Evolutionary conservation across 768 basidiomycete species (phyloP), one percentile per base, ranked within the genome.

Genomic region (Grammothele lineata): DNA sequence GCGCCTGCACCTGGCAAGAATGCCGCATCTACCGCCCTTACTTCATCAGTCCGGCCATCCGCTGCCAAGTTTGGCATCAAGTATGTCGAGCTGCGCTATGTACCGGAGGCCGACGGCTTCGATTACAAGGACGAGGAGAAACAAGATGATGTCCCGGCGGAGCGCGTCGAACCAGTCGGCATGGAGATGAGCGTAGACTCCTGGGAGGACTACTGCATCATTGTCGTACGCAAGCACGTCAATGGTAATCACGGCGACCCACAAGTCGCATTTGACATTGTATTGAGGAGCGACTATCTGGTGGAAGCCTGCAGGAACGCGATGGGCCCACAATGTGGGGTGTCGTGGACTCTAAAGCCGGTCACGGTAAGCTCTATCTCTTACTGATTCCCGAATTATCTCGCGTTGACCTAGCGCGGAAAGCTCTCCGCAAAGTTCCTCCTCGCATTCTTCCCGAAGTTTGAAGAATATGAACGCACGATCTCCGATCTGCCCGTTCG

Each of bases 141-240:
- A 49, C 69, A 78, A 1, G 27, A 14, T 14, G 77, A 75, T 50
- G 71, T 79, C 33, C 11, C 34, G 2, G 43, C 43, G 12, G 66
- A 67, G 0, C 23, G 24, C 5, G 33, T 40, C 12, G 34, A 44
- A 22, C n/a, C 43, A 15, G 21, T 36, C 22, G 23, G 43, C 15
- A 25, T 15, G 6, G n/a, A 24, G 12, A 17, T 15, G 33, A 64
- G 61, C 19, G 75, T 75, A 45, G 80, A 81, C 48, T 66, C 67
- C 3, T 81, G 78, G 80, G 76, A 75, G 57, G 72, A 78, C 33
- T 83, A 62, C 57, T 74, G 73, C 51, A 76, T 82, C 40, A 80
- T 79, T 30, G 64, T 81, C 35, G 75, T 83, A 14, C 76, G 80
- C 22, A 76, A 67, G 12, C 61, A 80, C 12, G 73, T 74, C 0